Evolutionary conservation across 2,329 filamentous ascomycete genomes (phyloP).

Genomic region (Fusarium mundagurra): DNA sequence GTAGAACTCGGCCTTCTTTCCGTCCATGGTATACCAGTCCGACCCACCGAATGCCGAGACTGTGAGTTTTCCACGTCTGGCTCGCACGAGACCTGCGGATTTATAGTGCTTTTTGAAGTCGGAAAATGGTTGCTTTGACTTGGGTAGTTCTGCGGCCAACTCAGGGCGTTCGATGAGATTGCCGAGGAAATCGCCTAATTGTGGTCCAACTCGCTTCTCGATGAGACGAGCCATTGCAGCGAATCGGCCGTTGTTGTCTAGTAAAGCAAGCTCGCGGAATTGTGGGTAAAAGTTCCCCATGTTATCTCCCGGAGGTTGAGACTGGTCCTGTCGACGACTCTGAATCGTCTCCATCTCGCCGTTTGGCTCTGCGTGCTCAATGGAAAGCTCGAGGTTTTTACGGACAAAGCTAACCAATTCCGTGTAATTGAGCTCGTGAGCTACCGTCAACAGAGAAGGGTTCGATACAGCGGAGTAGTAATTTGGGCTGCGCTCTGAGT

Average conservation of each 20-base stretch:
- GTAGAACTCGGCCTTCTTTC: constrained; percentile 25
- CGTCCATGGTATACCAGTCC: constrained; percentile 20
- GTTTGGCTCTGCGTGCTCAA: constrained; percentile 9
- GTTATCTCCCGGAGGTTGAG: background rate
- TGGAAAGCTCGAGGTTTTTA: constrained; percentile 8
- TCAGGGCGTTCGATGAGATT: constrained; percentile 16
- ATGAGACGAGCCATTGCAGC: constrained; percentile 15
- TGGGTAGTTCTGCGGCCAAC: background rate
- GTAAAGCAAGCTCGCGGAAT: constrained; percentile 1
- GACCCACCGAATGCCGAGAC: constrained; percentile 26
- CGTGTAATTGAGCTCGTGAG: constrained; percentile 7
- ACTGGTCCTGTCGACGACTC: constrained; percentile 11
- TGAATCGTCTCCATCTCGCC: constrained; percentile 17
- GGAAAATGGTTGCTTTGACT: background rate
- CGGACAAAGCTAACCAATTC: background rate
- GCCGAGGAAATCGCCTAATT: constrained; percentile 4
- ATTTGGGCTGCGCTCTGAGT: constrained; percentile 11
- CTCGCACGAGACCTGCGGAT: constrained; percentile 8
- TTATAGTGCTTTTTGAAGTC: constrained; percentile 9
- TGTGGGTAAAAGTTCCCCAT: constrained; percentile 17
- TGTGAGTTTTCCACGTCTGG: constrained; percentile 11
- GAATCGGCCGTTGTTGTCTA: background rate
- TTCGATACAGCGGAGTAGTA: constrained; percentile 19
- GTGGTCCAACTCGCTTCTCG: background rate
- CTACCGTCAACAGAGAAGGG: background rate